Conservation (phyloP, 2,329 filamentous ascomycete genomes). For the Claviceps africana region DNA sequence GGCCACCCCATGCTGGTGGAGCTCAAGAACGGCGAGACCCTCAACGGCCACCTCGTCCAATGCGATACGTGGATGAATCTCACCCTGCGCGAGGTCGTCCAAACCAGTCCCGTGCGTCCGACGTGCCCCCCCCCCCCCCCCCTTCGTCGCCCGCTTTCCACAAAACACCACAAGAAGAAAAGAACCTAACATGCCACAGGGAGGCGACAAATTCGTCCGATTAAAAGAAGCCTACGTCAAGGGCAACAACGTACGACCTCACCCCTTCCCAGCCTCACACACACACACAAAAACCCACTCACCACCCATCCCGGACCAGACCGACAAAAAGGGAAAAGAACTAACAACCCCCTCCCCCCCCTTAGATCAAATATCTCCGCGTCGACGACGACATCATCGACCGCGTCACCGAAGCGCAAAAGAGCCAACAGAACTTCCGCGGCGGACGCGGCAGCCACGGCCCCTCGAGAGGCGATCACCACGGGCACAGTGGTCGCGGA, state of each 20-base stretch:
- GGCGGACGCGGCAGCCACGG: constrained; percentile 51
- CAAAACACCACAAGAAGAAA: background rate
- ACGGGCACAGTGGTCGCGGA: constrained; percentile 34
- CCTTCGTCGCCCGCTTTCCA: too few species aligned
- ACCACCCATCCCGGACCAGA: background rate
- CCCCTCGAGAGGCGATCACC: constrained; percentile 43
- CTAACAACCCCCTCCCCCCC: background rate
- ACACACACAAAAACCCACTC: too few species aligned
- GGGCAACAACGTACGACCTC: constrained; percentile 78
- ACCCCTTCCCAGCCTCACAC: too few species aligned
- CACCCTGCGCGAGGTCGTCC: constrained; percentile 90
- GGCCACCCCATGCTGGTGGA: constrained; percentile 97
- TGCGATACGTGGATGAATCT: constrained; percentile 99
- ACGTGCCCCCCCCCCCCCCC: too few species aligned
- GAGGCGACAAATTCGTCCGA: constrained; percentile 86
- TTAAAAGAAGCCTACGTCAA: constrained; percentile 91
- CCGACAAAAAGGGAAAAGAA: background rate
- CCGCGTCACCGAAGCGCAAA: constrained; percentile 82
- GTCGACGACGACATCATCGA: constrained; percentile 97
- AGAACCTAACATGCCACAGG: constrained; percentile 28
- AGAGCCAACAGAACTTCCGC: constrained; percentile 51
- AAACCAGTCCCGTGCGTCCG: constrained; percentile 71
- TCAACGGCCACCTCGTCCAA: constrained; percentile 89
- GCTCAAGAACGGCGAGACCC: constrained; percentile 92
- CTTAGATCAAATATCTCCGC: constrained; percentile 91